phyloP scores from a whole-genome alignment of 352 stramenopile species.

The Phytophthora pisi region DNA sequence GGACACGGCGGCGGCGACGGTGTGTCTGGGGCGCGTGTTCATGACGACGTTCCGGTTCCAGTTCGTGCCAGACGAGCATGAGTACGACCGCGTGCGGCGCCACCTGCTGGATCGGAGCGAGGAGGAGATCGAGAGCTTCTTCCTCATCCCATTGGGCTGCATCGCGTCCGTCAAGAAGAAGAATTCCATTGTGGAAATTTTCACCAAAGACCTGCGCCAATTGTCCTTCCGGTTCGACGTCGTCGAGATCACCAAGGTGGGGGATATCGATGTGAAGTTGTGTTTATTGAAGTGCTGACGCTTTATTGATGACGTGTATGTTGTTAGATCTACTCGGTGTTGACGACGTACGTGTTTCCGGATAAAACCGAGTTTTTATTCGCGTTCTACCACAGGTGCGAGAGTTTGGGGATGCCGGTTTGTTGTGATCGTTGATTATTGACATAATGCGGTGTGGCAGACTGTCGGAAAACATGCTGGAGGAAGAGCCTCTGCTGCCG shows the following conservation, averaged over 20 bases:
- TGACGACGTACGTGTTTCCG: conserved; percentile 85
- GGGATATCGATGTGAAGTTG: background rate
- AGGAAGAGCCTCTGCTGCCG: conserved; percentile 61
- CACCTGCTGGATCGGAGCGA: conserved; percentile 63
- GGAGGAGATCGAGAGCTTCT: conserved; percentile 81
- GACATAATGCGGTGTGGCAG: conserved; percentile 22
- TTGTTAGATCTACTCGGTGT: conserved; percentile 70
- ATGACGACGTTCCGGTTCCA: conserved; percentile 90
- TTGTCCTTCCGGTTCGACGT: conserved; percentile 80
- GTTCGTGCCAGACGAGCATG: conserved; percentile 71
- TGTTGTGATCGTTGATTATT: background rate
- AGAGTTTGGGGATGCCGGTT: background rate
- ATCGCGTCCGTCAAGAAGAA: conserved; percentile 85
- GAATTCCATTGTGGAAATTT: conserved; percentile 74
- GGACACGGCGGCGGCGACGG: conserved; percentile 58
- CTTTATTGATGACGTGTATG: background rate
- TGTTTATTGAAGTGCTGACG: background rate
- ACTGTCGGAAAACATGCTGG: conserved; percentile 49
- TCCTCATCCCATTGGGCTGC: conserved; percentile 72
- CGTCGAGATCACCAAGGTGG: conserved; percentile 65
- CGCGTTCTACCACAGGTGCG: conserved; percentile 77
- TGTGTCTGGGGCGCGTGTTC: conserved; percentile 73
- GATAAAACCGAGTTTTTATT: conserved; percentile 87
- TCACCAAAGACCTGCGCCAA: conserved; percentile 80
- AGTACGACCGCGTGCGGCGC: conserved; percentile 52